These are phyloP conservation scores for Lecanicillium sp. DNA, from an alignment of 2,329 filamentous ascomycete genomes.

Conservation along the genomic window DNA sequence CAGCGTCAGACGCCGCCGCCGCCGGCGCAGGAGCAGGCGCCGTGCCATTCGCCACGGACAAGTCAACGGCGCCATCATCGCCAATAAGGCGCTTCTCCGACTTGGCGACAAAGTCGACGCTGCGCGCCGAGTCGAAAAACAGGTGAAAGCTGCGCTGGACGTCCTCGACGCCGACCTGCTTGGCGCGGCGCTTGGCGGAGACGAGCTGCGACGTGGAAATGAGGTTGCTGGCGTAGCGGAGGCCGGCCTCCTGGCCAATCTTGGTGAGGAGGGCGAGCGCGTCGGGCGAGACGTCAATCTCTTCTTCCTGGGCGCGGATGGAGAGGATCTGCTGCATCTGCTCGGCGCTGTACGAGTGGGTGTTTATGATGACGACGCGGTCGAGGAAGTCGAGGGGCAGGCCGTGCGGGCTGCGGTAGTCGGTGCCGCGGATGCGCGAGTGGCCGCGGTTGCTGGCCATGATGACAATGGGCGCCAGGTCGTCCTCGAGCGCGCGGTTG, in stretches of 20 bases:
- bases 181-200: constrained; percentile 74
- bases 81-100: constrained; percentile 92
- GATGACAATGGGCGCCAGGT: constrained; percentile 93
- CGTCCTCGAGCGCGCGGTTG: constrained; percentile 91
- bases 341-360: constrained; percentile 71
- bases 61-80: constrained; percentile 71
- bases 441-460: constrained; percentile 97
- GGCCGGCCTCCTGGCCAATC: constrained; percentile 84
- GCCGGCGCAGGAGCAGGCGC: neutral
- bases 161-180: constrained; percentile 77
- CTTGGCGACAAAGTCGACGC: constrained; percentile 82
- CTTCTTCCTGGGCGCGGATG: constrained; percentile 91
- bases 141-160: constrained; percentile 90
- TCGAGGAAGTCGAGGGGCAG: constrained; percentile 94
- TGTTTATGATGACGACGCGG: constrained; percentile 92
- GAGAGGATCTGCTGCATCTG: constrained; percentile 89
- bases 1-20: too few relatives aligned
- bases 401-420: constrained; percentile 88
- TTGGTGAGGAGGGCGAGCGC: constrained; percentile 90
- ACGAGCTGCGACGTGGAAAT: constrained; percentile 91
- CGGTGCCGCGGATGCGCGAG: constrained; percentile 85
- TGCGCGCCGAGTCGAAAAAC: constrained; percentile 85
- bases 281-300: constrained; percentile 84
- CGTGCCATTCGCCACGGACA: constrained; percentile 44
- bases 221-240: constrained; percentile 95